Conservation (phyloP, 2,329 filamentous ascomycete genomes). For the Neoarthrinium moseri region DNA sequence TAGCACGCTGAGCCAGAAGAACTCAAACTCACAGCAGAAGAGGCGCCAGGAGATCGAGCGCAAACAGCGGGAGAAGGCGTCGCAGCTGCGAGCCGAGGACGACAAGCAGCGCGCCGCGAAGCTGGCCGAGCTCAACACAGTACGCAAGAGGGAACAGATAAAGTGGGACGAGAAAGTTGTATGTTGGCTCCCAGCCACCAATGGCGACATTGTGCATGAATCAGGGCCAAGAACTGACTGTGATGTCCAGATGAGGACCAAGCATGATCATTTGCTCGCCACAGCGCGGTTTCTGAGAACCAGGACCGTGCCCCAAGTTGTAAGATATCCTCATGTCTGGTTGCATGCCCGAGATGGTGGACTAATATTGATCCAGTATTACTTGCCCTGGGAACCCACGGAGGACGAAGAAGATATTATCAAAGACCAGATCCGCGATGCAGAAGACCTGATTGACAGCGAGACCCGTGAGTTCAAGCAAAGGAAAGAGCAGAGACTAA, state of each 20-base stretch:
- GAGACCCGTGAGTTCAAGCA: conserved; percentile 64
- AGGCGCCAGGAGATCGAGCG: conserved; percentile 78
- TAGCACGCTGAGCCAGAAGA: conserved; percentile 74
- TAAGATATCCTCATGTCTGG: too few species aligned
- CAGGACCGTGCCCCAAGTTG: conserved; percentile 67
- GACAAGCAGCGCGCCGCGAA: conserved; percentile 66
- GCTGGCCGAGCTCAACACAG: conserved; percentile 57
- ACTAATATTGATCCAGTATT: conserved; percentile 62
- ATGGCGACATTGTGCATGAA: neutral
- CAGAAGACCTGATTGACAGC: conserved; percentile 59
- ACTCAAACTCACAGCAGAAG: conserved; percentile 61
- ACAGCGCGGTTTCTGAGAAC: conserved; percentile 75
- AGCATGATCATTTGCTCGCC: conserved; percentile 70
- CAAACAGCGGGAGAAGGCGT: conserved; percentile 74
- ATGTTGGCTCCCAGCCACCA: conserved; percentile 32
- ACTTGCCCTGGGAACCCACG: conserved; percentile 77
- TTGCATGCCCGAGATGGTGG: too few species aligned
- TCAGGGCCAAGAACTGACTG: conserved; percentile 20
- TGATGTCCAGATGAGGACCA: conserved; percentile 63
- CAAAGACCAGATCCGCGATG: conserved; percentile 66
- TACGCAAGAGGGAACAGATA: conserved; percentile 68
- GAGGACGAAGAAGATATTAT: conserved; percentile 69
- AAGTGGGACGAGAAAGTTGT: conserved; percentile 76
- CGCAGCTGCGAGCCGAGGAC: conserved; percentile 70
- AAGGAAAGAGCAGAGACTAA: conserved; percentile 41